These are phyloP conservation scores for Cladosporium sphaerospermum DNA, from an alignment of 2,329 filamentous ascomycete species.

Conservation along the genomic window DNA sequence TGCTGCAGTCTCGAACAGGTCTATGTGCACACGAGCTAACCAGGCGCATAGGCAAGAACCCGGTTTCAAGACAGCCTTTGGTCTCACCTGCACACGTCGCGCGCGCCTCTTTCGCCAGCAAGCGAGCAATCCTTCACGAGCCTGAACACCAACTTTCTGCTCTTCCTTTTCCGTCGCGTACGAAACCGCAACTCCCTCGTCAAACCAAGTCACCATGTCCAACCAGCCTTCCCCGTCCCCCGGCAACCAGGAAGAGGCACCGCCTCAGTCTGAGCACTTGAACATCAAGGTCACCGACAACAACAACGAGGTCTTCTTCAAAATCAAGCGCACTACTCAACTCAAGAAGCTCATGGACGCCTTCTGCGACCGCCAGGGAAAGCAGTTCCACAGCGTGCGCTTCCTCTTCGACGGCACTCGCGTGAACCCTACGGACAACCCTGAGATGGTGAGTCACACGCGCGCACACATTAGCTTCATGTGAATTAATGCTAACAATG, in stretches of 20 bases:
- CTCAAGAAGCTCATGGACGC: conserved; percentile 98
- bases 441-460: conserved; percentile 70
- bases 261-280: conserved; percentile 65
- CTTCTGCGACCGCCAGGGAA: conserved; percentile 94
- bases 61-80: neutral
- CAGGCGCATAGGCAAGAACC: neutral
- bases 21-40: neutral
- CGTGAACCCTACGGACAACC: conserved; percentile 82
- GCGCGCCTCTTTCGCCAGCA: neutral
- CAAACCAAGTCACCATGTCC: conserved; percentile 40
- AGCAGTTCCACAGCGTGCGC: conserved; percentile 73
- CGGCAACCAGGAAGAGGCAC: conserved; percentile 36
- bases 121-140: neutral
- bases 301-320: conserved; percentile 99
- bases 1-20: neutral
- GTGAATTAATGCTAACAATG: conserved; percentile 3
- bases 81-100: neutral
- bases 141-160: neutral
- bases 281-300: conserved; percentile 99
- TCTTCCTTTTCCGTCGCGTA: neutral
- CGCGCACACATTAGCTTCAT: neutral
- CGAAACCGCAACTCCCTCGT: neutral
- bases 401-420: conserved; percentile 96
- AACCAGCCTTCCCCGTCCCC: conserved; percentile 32
- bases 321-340: conserved; percentile 95